phyloP scores from a whole-genome alignment of 2,329 filamentous ascomycete species.

The Trematosphaeria pertusa region DNA sequence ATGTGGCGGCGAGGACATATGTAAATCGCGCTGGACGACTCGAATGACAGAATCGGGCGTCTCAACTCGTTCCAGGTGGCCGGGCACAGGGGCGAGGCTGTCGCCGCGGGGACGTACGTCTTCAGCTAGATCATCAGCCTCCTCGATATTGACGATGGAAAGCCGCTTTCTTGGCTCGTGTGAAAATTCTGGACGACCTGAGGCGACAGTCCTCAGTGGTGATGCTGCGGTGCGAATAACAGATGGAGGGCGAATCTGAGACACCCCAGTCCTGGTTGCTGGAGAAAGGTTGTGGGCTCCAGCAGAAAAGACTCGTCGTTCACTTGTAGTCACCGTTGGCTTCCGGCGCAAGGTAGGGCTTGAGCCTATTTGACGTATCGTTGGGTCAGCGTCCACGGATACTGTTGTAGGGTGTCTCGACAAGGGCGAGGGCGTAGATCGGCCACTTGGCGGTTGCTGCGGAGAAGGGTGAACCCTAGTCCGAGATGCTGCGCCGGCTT shows the following conservation, averaged over 20 bases:
- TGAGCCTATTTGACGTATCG: slow-evolving; percentile 7
- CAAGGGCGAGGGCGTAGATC: slow-evolving; percentile 9
- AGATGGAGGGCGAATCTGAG: slow-evolving; percentile 18
- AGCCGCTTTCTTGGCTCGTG: slow-evolving; percentile 21
- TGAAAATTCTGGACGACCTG: slow-evolving; percentile 7
- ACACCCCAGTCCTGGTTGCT: slow-evolving; percentile 21
- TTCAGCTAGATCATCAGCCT: slow-evolving; percentile 8
- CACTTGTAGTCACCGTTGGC: slow-evolving; percentile 8
- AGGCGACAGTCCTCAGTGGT: slow-evolving; percentile 3
- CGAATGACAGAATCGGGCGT: slow-evolving; percentile 23
- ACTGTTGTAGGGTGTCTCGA: slow-evolving; percentile 2
- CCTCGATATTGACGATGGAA: slow-evolving; percentile 19
- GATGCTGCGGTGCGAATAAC: slow-evolving; percentile 6
- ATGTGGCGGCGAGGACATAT: slow-evolving; percentile 16
- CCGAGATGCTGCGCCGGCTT: not conserved
- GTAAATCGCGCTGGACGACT: slow-evolving; percentile 12
- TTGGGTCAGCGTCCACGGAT: slow-evolving; percentile 2
- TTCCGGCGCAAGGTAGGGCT: slow-evolving; percentile 6
- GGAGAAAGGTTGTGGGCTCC: slow-evolving; percentile 22
- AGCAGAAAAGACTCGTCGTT: slow-evolving; percentile 11
- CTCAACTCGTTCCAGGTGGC: slow-evolving; percentile 28
- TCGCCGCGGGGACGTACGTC: slow-evolving; percentile 17
- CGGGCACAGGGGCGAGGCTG: slow-evolving; percentile 30
- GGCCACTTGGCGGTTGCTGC: not conserved
- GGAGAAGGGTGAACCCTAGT: not conserved